Percentiles rank a stretch among this genome's conserved stretches.
Conservation (phyloP, 2,329 filamentous ascomycete genomes). For the Ampelomyces quisqualis region DNA sequence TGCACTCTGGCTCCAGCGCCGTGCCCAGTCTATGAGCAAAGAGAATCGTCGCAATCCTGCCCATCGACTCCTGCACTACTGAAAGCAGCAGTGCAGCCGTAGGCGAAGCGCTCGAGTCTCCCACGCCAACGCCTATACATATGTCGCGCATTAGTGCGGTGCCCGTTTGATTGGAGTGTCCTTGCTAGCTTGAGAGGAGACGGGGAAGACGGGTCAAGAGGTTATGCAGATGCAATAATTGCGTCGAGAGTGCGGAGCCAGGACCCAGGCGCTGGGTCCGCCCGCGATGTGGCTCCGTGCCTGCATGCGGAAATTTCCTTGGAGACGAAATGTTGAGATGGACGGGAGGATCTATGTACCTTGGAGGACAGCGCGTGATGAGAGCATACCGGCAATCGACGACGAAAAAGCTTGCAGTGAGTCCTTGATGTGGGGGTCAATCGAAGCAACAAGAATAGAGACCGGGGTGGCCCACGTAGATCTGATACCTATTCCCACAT, state of each 20-base stretch:
- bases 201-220: background rate
- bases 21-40: slow-evolving; percentile 83
- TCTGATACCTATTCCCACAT: slow-evolving; percentile 58
- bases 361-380: slow-evolving; percentile 79
- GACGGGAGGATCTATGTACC: slow-evolving; percentile 44
- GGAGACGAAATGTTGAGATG: background rate
- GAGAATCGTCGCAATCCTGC: slow-evolving; percentile 78
- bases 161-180: slow-evolving; percentile 1
- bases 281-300: slow-evolving; percentile 2
- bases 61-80: slow-evolving; percentile 78
- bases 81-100: slow-evolving; percentile 80
- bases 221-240: slow-evolving; percentile 3
- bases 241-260: slow-evolving; percentile 1
- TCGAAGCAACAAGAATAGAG: slow-evolving; percentile 2
- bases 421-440: slow-evolving; percentile 51
- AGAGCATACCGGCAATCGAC: slow-evolving; percentile 75
- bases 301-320: background rate
- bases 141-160: slow-evolving; percentile 9
- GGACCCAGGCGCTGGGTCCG: slow-evolving; percentile 1
- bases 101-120: slow-evolving; percentile 74
- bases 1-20: slow-evolving; percentile 85
- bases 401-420: slow-evolving; percentile 83
- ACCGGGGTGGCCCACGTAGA: slow-evolving; percentile 56
- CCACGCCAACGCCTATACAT: slow-evolving; percentile 71
- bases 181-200: background rate